These are phyloP conservation scores for Pittosporum tobira DNA, from an alignment of 129 eudicot species.

Conservation along the genomic window DNA sequence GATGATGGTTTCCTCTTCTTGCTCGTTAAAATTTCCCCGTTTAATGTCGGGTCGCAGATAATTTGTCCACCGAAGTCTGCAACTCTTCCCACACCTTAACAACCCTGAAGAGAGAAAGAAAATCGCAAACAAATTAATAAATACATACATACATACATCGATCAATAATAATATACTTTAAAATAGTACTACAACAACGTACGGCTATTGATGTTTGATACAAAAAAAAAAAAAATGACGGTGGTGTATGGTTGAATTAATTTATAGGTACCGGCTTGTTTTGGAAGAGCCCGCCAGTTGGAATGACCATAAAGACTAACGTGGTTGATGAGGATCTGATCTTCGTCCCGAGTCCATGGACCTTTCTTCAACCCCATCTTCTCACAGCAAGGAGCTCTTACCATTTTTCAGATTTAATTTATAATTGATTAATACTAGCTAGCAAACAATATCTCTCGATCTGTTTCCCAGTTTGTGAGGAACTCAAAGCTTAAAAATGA, in stretches of 20 bases:
- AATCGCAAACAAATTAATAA: neutral
- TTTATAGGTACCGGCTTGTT: conserved; percentile 50
- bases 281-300: conserved; percentile 83
- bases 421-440: neutral
- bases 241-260: neutral
- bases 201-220: too few relatives aligned
- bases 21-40: conserved; percentile 52
- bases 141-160: neutral
- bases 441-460: too few relatives aligned
- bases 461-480: neutral
- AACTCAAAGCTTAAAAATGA: conserved; percentile 1
- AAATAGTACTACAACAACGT: too few relatives aligned
- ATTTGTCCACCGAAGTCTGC: conserved; percentile 74
- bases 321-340: conserved; percentile 36
- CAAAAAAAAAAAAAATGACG: too few relatives aligned
- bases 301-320: conserved; percentile 48
- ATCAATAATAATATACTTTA: too few relatives aligned
- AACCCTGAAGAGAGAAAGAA: conserved; percentile 25
- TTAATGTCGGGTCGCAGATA: conserved; percentile 59
- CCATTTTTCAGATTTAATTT: conserved; percentile 25
- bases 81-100: conserved; percentile 66
- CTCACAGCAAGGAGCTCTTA: conserved; percentile 77
- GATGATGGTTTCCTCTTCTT: conserved; percentile 65
- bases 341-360: conserved; percentile 75
- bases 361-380: conserved; percentile 81